Conservation (phyloP, 306 rosid genomes). For the Mucuna pruriens region DNA sequence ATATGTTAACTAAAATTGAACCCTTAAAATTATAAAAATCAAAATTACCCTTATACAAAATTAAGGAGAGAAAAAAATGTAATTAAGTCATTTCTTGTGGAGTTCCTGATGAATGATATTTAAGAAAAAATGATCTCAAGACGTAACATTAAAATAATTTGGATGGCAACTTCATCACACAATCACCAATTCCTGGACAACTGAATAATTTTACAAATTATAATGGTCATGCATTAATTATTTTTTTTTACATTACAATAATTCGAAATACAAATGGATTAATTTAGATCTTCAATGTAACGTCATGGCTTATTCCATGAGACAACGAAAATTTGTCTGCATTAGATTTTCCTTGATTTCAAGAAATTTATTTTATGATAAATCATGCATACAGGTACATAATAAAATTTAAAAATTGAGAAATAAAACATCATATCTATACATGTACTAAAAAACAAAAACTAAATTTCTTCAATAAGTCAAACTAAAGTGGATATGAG, state of each 20-base stretch:
- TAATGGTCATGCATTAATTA: not conserved
- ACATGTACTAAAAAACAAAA: too few relatives aligned
- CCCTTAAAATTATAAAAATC: too few relatives aligned
- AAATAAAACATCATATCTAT: too few relatives aligned
- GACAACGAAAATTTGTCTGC: not conserved
- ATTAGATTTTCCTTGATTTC: not conserved
- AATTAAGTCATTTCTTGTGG: too few relatives aligned
- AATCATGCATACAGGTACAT: not conserved
- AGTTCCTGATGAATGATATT: not conserved
- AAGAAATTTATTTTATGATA: not conserved
- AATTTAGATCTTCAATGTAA: not conserved
- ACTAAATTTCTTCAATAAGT: too few relatives aligned
- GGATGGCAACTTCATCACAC: not conserved
- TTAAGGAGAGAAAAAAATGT: too few relatives aligned
- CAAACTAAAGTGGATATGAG: too few relatives aligned
- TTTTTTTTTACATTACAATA: not conserved
- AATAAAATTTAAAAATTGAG: too few relatives aligned
- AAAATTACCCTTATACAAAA: too few relatives aligned
- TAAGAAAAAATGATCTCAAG: not conserved
- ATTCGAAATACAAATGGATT: not conserved
- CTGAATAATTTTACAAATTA: not conserved
- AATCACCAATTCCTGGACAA: not conserved
- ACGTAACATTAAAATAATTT: not conserved
- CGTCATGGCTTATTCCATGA: not conserved
- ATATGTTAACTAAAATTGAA: too few relatives aligned